Evolutionary conservation across 106 monocot species (phyloP).

Genomic region (Dioscorea alata): DNA sequence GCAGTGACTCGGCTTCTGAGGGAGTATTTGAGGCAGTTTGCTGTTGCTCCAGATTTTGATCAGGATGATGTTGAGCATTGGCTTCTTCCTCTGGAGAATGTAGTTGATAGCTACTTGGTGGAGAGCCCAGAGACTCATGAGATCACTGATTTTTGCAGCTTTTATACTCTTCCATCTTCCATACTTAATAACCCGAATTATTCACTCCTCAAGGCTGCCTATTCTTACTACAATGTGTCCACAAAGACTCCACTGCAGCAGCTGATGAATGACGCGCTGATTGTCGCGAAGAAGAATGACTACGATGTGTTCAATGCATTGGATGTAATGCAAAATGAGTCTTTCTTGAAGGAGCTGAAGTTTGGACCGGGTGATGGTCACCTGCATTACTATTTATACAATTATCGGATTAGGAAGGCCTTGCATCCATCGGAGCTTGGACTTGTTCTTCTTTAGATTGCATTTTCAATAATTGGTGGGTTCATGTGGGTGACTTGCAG

Average conservation of each 20-base stretch:
- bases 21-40: constrained; percentile 46
- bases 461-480: no score
- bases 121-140: constrained; percentile 68
- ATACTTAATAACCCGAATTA: constrained; percentile 65
- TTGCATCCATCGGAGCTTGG: constrained; percentile 56
- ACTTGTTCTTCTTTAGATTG: constrained; percentile 46
- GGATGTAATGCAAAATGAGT: constrained; percentile 76
- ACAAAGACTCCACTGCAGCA: constrained; percentile 63
- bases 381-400: constrained; percentile 80
- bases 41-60: constrained; percentile 55
- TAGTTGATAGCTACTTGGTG: constrained; percentile 69
- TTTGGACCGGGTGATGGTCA: constrained; percentile 81
- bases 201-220: constrained; percentile 62
- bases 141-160: constrained; percentile 81
- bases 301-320: constrained; percentile 85
- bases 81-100: constrained; percentile 61
- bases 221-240: constrained; percentile 68
- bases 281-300: constrained; percentile 69
- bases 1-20: constrained; percentile 65
- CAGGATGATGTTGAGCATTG: constrained; percentile 79
- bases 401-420: constrained; percentile 40
- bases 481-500: no score
- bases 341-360: constrained; percentile 75
- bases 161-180: constrained; percentile 62
- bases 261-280: constrained; percentile 76